Conservation (phyloP, 495 filamentous ascomycete genomes). For the Tuber aestivum region DNA sequence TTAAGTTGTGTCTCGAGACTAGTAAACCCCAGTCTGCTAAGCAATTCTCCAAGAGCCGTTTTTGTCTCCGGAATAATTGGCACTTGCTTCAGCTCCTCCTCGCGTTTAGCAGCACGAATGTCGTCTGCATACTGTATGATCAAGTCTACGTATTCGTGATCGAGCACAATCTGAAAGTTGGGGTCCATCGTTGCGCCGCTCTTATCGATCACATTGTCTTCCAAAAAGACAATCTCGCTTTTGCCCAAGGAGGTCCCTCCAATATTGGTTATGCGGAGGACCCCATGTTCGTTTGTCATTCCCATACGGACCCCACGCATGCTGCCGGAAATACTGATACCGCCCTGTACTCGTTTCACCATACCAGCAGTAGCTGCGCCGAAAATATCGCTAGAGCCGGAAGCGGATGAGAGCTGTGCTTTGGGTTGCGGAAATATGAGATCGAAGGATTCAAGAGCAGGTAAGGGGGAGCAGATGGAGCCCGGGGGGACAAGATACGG, state of each 20-base stretch:
- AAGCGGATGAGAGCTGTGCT: constrained; percentile 45
- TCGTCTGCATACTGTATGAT: constrained; percentile 35
- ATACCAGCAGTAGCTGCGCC: constrained; percentile 42
- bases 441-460: constrained; percentile 59
- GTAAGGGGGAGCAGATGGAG: constrained; percentile 63
- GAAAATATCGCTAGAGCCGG: constrained; percentile 41
- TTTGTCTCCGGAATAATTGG: constrained; percentile 22
- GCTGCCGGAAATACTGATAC: constrained; percentile 65
- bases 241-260: constrained; percentile 75
- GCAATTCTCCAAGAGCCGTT: constrained; percentile 28
- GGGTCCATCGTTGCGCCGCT: constrained; percentile 62
- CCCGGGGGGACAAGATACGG: constrained; percentile 64
- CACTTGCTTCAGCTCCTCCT: constrained; percentile 13
- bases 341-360: constrained; percentile 58
- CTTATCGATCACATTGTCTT: constrained; percentile 62
- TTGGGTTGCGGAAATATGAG: constrained; percentile 63
- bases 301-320: constrained; percentile 70
- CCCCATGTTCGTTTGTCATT: constrained; percentile 23
- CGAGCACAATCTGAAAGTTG: constrained; percentile 32
- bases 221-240: constrained; percentile 81
- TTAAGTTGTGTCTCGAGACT: constrained; percentile 37
- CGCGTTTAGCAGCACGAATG: constrained; percentile 10
- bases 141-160: constrained; percentile 35
- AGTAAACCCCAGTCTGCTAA: constrained; percentile 28
- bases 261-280: constrained; percentile 62